Evolutionary conservation across 2,329 filamentous ascomycete genomes (phyloP), one percentile per base, ranked within the genome.

Genomic region (Apiospora kogelbergensis): DNA sequence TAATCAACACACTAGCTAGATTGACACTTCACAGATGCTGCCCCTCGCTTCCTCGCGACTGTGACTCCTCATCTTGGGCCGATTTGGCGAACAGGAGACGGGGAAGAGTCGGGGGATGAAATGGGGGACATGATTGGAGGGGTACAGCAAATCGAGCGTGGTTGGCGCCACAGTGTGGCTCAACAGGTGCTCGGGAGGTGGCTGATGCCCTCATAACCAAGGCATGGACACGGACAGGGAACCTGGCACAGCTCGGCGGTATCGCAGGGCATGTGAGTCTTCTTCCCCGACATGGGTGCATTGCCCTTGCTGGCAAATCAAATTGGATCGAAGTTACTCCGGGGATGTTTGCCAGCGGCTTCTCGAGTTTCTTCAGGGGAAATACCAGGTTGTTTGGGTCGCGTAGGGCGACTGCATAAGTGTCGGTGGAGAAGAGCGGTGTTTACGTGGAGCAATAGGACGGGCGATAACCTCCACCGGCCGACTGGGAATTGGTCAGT

Each of bases 381-480:
- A 20, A 10, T n/a, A 26, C 5, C 24, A 26, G 17, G 26, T 60
- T 45, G 26, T 30, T 5, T 33, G 11, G 26, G 48, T 57, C 48
- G 48, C 53, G 53, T 60, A 60, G 53, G 53, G 53, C 53, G 53
- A 37, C 30, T 60, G 53, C 53, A 60, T 60, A 11, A 60, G 53
- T 37, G 53, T 60, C 53, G 53, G 53, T 60, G 53, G 53, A 20
- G 26, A 30, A 9, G 30, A 11, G 53, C 26, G 53, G 30, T 60
- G 53, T 60, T 60, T 60, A 60, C 53, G 53, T 60, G 53, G 53
- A 60, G 53, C 53, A 60, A 60, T 60, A 60, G 30, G 53, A 37
- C 30, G 26, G 30, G 17, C 26, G 53, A 60, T 60, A 60, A 60
- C 53, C 48, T 60, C 48, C 26, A 53, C 46, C 46, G 46, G 24